Evolutionary conservation across 768 basidiomycete genomes (phyloP).

Genomic region (Thelephora ganbajun): DNA sequence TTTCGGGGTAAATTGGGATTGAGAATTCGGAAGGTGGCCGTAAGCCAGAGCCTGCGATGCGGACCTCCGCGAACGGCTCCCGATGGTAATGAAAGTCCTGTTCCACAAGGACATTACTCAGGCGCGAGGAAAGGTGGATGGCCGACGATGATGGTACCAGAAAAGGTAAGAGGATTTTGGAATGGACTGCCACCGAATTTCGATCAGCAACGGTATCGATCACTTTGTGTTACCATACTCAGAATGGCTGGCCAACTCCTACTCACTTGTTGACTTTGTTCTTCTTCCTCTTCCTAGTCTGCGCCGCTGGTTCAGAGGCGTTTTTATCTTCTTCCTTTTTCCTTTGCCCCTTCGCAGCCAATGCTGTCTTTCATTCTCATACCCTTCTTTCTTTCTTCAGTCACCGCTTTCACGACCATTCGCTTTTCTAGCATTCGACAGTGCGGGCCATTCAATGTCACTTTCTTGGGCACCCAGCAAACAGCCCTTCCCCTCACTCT

Average conservation of each 20-base stretch:
- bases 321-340: not conserved
- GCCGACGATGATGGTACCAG: too few species aligned
- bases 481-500: conserved; percentile 27
- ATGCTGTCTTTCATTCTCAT: not conserved
- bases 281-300: not conserved
- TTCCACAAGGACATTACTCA: too few species aligned
- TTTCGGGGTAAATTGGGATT: conserved; percentile 52
- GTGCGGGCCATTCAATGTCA: conserved; percentile 35
- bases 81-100: too few species aligned
- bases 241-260: too few species aligned
- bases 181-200: too few species aligned
- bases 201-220: too few species aligned
- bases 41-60: conserved; percentile 9
- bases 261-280: not conserved
- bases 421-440: conserved; percentile 31
- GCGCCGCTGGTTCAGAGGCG: not conserved
- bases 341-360: not conserved
- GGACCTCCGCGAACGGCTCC: too few species aligned
- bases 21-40: conserved; percentile 26
- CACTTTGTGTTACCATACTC: too few species aligned
- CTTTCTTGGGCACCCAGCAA: conserved; percentile 26
- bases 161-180: too few species aligned
- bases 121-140: too few species aligned
- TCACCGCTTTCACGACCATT: conserved; percentile 14
- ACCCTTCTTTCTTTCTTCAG: not conserved